Evolutionary conservation across 495 filamentous ascomycete genomes (phyloP), one percentile per base, ranked within the genome.

Genomic region (Tuber calosporum): DNA sequence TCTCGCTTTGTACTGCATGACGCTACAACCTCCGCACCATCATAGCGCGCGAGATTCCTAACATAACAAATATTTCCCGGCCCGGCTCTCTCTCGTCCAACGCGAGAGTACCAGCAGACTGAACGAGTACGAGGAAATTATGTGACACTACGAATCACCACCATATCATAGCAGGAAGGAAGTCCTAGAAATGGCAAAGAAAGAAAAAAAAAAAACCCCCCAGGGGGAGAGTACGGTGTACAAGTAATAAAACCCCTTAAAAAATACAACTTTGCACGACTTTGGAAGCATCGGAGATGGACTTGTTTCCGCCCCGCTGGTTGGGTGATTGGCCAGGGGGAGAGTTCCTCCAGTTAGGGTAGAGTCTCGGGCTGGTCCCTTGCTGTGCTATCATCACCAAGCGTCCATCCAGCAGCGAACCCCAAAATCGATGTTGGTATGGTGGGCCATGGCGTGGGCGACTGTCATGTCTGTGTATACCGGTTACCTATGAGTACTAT

Each of bases 251-350:
- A 48, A 48, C 0, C 43, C 45, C 48, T 1, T 42, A 42, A 7
- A 8, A 1, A n/a, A n/a, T 9, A n/a, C 7, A 22, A n/a, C 30
- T 26, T 11, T 26, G 11, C 53, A 62, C 11, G 4, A 13, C 26
- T 34, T 34, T 26, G 3, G 13, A 3, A 34, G 53, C 11, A 20
- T 22, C 43, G 43, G 43, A 45, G 19, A 19, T 45, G 42, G 42
- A 62, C 53, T 62, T 62, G 26, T 62, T 62, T 62, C 53, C 53
- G 53, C 53, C 53, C 53, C 53, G 26, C 26, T 62, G 34, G 26
- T 30, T 4, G 53, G 53, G 26, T 30, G 13, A 3, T 34, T 34
- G 30, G 53, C 34, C 30, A 34, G 26, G 26, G 45, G 22, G n/a
- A 53, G 48, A 9, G 48, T 8, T 30, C 11, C n/a, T 30, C 13